Conservation (phyloP, 768 basidiomycete species). For the Pulveroboletus sp. region DNA sequence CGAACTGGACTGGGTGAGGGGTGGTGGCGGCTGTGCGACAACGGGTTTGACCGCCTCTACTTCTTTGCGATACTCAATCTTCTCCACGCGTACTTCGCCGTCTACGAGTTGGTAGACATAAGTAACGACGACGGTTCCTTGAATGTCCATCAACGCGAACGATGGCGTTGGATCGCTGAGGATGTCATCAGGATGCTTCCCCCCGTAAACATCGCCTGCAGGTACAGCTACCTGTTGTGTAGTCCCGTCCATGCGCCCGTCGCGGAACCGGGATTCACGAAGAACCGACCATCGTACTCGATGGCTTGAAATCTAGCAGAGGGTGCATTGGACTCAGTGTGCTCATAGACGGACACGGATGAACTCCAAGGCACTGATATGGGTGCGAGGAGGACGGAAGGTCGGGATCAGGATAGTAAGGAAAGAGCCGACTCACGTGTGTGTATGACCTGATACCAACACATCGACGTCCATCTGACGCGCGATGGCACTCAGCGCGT, state of each 20-base stretch:
- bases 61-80: constrained; percentile 79
- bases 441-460: constrained; percentile 88
- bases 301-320: constrained; percentile 80
- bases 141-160: constrained; percentile 97
- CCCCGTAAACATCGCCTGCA: background rate
- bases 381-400: background rate
- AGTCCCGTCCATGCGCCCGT: constrained; percentile 89
- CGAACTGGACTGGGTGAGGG: constrained; percentile 29
- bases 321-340: background rate
- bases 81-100: constrained; percentile 89
- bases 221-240: constrained; percentile 6
- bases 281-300: constrained; percentile 88
- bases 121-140: constrained; percentile 94
- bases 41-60: constrained; percentile 35
- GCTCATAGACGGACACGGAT: background rate
- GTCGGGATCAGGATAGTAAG: background rate
- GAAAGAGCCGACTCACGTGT: constrained; percentile 57
- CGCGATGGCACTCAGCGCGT: constrained; percentile 82
- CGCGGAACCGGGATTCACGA: constrained; percentile 92
- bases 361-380: background rate
- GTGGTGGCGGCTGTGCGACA: constrained; percentile 12
- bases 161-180: constrained; percentile 82
- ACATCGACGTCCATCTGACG: constrained; percentile 98
- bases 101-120: constrained; percentile 96
- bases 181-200: background rate